phyloP scores from a whole-genome alignment of 2,329 filamentous ascomycete species.

The Alternaria angustiovoidea region DNA sequence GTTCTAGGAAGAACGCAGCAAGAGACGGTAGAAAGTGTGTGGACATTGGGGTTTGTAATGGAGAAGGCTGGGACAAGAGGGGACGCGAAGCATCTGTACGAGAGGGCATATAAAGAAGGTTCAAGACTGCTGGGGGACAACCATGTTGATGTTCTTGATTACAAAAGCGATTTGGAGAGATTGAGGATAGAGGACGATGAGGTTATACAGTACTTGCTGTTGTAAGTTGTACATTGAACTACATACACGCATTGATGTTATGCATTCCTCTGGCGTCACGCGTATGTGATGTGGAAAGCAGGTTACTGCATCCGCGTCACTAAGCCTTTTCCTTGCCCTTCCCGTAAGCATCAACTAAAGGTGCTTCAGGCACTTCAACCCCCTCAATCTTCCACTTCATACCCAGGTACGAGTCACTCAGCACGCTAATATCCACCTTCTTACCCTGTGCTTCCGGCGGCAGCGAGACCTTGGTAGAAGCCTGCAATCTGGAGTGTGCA shows the following conservation, averaged over 20 bases:
- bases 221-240: background rate
- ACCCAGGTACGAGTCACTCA: constrained; percentile 88
- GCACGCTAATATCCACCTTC: constrained; percentile 75
- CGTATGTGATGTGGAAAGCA: background rate
- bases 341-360: constrained; percentile 37
- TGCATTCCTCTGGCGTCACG: too few species aligned
- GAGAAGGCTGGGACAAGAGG: background rate
- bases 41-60: background rate
- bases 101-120: background rate
- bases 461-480: constrained; percentile 67
- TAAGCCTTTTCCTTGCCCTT: constrained; percentile 37
- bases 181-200: background rate
- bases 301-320: background rate
- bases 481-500: constrained; percentile 55
- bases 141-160: background rate
- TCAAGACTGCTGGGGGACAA: background rate
- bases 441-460: constrained; percentile 63
- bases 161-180: background rate
- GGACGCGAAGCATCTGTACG: background rate
- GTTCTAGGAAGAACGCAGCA: background rate
- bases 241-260: too few species aligned
- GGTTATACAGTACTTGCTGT: background rate
- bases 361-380: constrained; percentile 59
- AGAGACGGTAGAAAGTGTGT: background rate
- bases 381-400: constrained; percentile 68